These are phyloP conservation scores for Hypoxylon sp. DNA, from an alignment of 2,329 filamentous ascomycete species.

Conservation along the genomic window DNA sequence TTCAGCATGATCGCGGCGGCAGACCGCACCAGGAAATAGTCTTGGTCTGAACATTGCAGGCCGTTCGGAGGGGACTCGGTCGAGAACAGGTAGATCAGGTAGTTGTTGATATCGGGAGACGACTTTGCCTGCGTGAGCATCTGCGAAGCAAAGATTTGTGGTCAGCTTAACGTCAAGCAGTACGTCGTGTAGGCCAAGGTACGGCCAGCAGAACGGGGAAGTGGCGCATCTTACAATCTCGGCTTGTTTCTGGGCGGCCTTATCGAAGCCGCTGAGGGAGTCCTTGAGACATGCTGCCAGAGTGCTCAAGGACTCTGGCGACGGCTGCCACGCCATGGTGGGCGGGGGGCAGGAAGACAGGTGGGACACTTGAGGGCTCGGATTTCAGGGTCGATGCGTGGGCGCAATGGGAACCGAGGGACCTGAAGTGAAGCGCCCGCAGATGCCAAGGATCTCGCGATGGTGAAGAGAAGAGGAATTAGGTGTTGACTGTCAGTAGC, in stretches of 20 bases:
- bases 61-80: constrained; percentile 68
- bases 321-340: constrained; percentile 91
- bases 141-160: constrained; percentile 55
- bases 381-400: constrained; percentile 16
- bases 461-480: constrained; percentile 10
- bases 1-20: constrained; percentile 95
- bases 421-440: neutral
- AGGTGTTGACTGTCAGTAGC: constrained; percentile 28
- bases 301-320: constrained; percentile 86
- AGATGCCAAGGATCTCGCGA: constrained; percentile 3
- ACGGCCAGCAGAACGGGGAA: constrained; percentile 10
- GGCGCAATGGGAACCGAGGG: constrained; percentile 9
- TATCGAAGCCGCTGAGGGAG: constrained; percentile 86
- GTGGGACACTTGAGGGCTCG: neutral
- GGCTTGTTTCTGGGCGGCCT: constrained; percentile 83
- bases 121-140: constrained; percentile 90
- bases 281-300: constrained; percentile 89
- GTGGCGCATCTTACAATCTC: constrained; percentile 70
- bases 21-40: constrained; percentile 80
- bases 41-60: constrained; percentile 63
- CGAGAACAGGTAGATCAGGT: constrained; percentile 89
- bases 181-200: constrained; percentile 17
- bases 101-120: constrained; percentile 96
- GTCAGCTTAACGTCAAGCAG: constrained; percentile 42
- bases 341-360: constrained; percentile 35